Base-by-base conservation (phyloP, 305 asterid genomes). In the Fraxinus sp. region DNA sequence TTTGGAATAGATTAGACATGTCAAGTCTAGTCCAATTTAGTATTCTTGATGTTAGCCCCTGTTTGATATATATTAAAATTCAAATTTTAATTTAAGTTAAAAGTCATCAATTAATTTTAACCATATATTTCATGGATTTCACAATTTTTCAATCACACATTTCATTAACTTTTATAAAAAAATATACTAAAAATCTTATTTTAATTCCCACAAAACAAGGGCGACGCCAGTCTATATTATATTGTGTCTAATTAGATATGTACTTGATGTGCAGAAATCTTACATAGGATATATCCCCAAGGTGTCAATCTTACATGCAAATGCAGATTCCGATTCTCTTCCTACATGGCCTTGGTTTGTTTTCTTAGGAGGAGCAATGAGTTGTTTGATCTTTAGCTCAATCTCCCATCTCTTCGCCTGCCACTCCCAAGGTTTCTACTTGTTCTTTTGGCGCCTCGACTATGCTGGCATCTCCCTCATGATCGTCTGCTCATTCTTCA, bases 361-460 rank as follows among this genome's bases (percentile, higher is more conserved):
- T 2, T 94, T 93, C 92, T 83, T 94, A 30, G 89, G 78, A 39
- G 98, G 98, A 14, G 95, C 97, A 18, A 94, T 92, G 94, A 26
- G 89, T 33, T 94, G 98, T 80, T 82, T 94, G 64, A 82, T 93
- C 35, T 90, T 87, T 76, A 94, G 97, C 87, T 86, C 96, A 0
- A 52, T 90, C 7, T 92, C 97, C 86, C 98, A 94, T 81, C 90
- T 93, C 78, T 90, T 94, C 75, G 92, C 98, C 41, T 94, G 98
- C 89, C 98, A 92, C 79, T 94, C 98, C 49, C 85, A 49, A 37
- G 90, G 89, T 16, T 94, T 85, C 86, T 87, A 87, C 87, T 85
- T 76, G 86, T 90, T 93, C 92, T 93, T 93, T 88, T 94, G 98
- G 97, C 93, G 97, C 68, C 94, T 94, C 16, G 98, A 94, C 87